phyloP scores from a whole-genome alignment of 257 asterid genomes.

The Solanum virginianum region DNA sequence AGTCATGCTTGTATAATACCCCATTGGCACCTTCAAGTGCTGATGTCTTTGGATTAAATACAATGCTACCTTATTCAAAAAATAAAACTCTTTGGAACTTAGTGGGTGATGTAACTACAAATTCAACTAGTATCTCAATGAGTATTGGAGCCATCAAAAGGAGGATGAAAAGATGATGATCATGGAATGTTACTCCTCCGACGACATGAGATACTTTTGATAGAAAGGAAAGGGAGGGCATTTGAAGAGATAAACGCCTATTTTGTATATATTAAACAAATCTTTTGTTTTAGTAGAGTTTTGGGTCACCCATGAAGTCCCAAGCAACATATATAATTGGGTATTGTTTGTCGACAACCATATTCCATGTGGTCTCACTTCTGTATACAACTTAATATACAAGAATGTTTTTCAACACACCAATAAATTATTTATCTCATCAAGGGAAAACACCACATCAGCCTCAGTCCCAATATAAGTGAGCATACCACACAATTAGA shows the following conservation, averaged over 20 bases:
- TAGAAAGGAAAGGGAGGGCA: neutral
- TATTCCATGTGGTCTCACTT: neutral
- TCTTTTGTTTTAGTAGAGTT: neutral
- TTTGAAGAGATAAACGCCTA: neutral
- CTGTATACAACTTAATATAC: neutral
- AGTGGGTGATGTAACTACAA: neutral
- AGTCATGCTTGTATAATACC: too few relatives aligned
- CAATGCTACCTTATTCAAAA: too few relatives aligned
- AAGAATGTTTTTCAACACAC: neutral
- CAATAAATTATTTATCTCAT: neutral
- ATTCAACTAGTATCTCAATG: neutral
- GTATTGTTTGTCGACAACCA: neutral
- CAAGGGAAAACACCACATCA: neutral
- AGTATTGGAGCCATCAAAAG: neutral
- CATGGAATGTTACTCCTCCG: neutral
- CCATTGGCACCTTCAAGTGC: too few relatives aligned
- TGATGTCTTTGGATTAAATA: too few relatives aligned
- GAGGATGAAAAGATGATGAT: neutral
- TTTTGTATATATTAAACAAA: neutral
- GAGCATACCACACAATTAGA: neutral
- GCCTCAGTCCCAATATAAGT: neutral
- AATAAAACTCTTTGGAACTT: neutral
- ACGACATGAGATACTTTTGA: neutral
- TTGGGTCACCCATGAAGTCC: neutral
- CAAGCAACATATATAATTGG: neutral